Percentiles rank a stretch among this genome's conserved stretches.
Conservation (phyloP, 305 asterid species). For the Fraxinus baroniana region DNA sequence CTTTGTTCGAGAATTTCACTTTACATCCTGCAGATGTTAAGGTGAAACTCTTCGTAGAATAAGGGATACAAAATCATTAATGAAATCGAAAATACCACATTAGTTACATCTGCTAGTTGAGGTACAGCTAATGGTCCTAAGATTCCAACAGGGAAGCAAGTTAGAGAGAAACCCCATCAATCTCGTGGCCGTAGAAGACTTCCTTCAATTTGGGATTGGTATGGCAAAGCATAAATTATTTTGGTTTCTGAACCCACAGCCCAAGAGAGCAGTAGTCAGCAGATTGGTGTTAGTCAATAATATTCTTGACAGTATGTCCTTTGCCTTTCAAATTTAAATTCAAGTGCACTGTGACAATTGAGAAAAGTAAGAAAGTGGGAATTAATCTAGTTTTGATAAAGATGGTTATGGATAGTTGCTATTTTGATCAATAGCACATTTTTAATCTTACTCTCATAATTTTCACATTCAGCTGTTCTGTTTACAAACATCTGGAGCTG, state of each 20-base stretch:
- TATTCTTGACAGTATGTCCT: constrained; percentile 43
- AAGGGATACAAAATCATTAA: constrained; percentile 85
- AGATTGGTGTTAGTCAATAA: constrained; percentile 16
- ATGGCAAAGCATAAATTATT: background rate
- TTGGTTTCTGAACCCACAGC: background rate
- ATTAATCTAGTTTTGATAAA: constrained; percentile 2
- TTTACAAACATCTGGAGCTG: background rate
- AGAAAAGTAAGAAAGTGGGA: background rate
- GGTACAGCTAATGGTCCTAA: background rate
- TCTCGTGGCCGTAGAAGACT: background rate
- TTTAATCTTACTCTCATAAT: background rate
- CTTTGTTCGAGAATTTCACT: background rate
- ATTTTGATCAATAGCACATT: background rate
- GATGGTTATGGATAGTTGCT: background rate
- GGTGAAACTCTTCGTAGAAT: constrained; percentile 1
- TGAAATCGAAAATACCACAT: constrained; percentile 89
- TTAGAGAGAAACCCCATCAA: background rate
- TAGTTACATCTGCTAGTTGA: constrained; percentile 34
- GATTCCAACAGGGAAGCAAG: background rate
- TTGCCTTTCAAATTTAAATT: constrained; percentile 12
- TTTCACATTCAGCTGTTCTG: constrained; percentile 1
- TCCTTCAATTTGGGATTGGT: background rate
- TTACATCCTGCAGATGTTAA: constrained; percentile 18
- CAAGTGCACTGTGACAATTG: background rate
- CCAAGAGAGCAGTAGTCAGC: background rate